These are phyloP conservation scores for Gossypium gossypioides DNA, from an alignment of 441 rosid species.

Conservation along the genomic window DNA sequence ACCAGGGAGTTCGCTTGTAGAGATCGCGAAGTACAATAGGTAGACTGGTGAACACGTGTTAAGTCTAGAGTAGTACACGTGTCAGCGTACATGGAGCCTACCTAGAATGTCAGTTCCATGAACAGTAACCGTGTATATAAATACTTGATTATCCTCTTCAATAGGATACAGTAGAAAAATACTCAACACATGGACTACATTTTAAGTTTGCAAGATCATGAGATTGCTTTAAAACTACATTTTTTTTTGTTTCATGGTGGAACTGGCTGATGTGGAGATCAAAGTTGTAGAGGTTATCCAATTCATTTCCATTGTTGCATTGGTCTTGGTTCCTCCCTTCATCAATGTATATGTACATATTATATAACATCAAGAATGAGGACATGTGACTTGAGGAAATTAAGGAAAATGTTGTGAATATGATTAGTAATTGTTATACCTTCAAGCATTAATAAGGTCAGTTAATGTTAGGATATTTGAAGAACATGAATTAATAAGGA, in stretches of 20 bases:
- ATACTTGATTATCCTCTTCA: no score
- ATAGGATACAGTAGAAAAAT: no score
- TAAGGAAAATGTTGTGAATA: neutral
- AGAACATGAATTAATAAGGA: no score
- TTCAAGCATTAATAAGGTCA: no score
- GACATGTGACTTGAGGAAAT: neutral
- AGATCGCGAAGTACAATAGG: no score
- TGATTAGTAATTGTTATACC: neutral
- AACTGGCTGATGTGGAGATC: conserved; percentile 10
- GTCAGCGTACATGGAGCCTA: no score
- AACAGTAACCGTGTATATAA: no score
- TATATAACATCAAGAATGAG: neutral
- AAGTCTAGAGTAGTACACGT: no score
- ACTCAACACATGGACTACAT: neutral
- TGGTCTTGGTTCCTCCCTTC: neutral
- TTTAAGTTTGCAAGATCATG: neutral
- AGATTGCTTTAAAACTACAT: neutral
- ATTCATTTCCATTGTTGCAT: neutral
- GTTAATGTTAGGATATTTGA: no score
- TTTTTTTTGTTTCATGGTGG: neutral
- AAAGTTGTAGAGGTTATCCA: conserved; percentile 28
- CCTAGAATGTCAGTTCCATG: no score
- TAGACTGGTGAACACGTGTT: no score
- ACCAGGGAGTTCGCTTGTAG: no score
- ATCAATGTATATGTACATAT: neutral